phyloP scores from a whole-genome alignment of 495 filamentous ascomycete genomes.

The Penicillium mononematosum region DNA sequence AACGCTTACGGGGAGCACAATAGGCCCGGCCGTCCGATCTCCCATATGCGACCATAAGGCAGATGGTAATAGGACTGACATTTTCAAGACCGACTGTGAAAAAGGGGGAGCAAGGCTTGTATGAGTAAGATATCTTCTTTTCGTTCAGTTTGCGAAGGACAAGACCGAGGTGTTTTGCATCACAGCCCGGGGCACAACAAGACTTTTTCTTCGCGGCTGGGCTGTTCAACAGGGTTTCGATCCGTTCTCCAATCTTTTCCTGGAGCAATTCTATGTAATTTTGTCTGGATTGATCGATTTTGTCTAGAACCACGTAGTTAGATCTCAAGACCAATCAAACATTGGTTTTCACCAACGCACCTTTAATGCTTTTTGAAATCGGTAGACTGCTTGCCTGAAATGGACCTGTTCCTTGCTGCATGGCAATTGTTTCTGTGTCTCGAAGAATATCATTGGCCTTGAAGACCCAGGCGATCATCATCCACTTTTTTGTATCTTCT shows the following conservation, averaged over 20 bases:
- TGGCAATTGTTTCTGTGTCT: neutral
- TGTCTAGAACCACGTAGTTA: neutral
- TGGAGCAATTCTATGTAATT: neutral
- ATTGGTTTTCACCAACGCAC: neutral
- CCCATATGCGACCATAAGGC: too few relatives aligned
- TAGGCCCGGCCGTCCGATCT: too few relatives aligned
- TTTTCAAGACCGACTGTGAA: too few relatives aligned
- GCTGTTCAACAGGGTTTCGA: neutral
- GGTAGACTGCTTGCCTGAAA: neutral
- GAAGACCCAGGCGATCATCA: slow-evolving; percentile 3
- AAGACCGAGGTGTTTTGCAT: neutral
- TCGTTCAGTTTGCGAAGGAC: neutral
- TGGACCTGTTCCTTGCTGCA: neutral
- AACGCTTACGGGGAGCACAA: too few relatives aligned
- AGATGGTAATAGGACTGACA: too few relatives aligned
- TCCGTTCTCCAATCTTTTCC: neutral
- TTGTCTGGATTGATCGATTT: neutral
- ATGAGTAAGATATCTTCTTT: neutral
- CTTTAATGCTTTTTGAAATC: neutral
- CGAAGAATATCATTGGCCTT: neutral
- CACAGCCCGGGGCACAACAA: neutral
- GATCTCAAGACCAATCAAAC: neutral
- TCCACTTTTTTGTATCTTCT: neutral
- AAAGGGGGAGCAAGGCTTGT: too few relatives aligned
- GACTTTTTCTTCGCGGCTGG: too few relatives aligned